Evolutionary conservation across 345 rosid genomes (phyloP).

Genomic region (Anastatica hierochuntica): DNA sequence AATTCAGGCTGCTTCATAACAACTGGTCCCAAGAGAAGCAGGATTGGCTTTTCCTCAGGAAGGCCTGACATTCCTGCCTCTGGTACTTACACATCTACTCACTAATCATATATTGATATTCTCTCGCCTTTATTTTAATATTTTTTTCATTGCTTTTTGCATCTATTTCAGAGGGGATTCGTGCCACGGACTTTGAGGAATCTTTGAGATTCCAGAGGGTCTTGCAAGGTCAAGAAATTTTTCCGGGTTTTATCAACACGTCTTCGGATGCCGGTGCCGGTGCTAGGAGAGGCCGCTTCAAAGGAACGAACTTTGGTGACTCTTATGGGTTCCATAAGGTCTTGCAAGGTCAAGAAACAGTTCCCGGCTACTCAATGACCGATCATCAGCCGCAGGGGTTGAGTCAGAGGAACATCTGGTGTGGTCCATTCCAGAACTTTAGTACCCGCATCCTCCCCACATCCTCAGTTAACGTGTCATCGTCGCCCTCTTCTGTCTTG

Average conservation of each 20-base stretch:
- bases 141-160: neutral
- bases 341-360: slow-evolving; percentile 99
- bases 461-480: slow-evolving; percentile 39
- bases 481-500: no score
- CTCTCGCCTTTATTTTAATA: neutral
- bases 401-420: slow-evolving; percentile 48
- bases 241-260: slow-evolving; percentile 42
- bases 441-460: slow-evolving; percentile 29
- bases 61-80: slow-evolving; percentile 64
- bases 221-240: slow-evolving; percentile 99
- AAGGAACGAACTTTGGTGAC: slow-evolving; percentile 54
- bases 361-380: slow-evolving; percentile 33
- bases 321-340: slow-evolving; percentile 69
- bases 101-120: neutral
- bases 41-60: slow-evolving; percentile 61
- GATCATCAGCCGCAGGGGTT: slow-evolving; percentile 36
- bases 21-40: slow-evolving; percentile 64
- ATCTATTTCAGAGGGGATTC: slow-evolving; percentile 54
- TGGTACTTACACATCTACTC: slow-evolving; percentile 27
- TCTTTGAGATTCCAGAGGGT: slow-evolving; percentile 91
- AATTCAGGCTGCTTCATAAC: slow-evolving; percentile 42
- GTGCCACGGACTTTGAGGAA: slow-evolving; percentile 79
- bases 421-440: slow-evolving; percentile 34
- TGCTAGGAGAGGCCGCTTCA: slow-evolving; percentile 30
- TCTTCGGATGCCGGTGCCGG: slow-evolving; percentile 43